A percentile compares a stretch with the other conserved stretches of the same genome.
Evolutionary conservation across 129 eudicot species (phyloP).

Genomic region (Flaveria robusta): DNA sequence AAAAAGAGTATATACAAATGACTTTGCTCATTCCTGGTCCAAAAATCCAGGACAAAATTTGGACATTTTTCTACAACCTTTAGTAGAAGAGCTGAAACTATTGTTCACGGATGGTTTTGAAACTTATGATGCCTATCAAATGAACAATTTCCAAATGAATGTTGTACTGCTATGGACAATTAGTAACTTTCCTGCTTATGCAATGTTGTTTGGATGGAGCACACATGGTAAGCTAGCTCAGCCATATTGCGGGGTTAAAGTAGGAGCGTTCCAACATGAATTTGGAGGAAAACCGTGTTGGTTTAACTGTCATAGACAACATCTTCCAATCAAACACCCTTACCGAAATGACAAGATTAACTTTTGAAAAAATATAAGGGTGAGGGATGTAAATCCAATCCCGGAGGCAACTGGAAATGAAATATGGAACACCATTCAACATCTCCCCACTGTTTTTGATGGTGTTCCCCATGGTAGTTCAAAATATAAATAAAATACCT

Average conservation of each 20-base stretch:
- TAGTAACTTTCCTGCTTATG: constrained; percentile 6
- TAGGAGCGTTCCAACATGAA: neutral
- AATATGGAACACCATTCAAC: neutral
- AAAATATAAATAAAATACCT: too few species aligned
- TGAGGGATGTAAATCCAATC: neutral
- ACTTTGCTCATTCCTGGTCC: neutral
- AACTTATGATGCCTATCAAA: neutral
- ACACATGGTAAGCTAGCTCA: constrained; percentile 1
- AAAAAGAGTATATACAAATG: neutral
- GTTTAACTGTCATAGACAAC: neutral
- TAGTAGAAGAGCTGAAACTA: neutral
- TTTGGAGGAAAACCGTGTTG: neutral
- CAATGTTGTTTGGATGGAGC: neutral
- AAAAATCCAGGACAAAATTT: neutral
- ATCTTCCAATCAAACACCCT: neutral
- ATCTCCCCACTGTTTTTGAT: neutral
- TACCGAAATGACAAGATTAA: neutral
- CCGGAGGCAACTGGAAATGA: neutral
- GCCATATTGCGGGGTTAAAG: neutral
- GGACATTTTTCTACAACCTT: neutral
- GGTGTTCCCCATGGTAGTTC: neutral
- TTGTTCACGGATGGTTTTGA: neutral
- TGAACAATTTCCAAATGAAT: neutral
- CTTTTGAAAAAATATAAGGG: neutral
- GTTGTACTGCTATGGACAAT: neutral